phyloP scores from a whole-genome alignment of 1,139 yeast genomes.

The Wickerhamomyces sp. region DNA sequence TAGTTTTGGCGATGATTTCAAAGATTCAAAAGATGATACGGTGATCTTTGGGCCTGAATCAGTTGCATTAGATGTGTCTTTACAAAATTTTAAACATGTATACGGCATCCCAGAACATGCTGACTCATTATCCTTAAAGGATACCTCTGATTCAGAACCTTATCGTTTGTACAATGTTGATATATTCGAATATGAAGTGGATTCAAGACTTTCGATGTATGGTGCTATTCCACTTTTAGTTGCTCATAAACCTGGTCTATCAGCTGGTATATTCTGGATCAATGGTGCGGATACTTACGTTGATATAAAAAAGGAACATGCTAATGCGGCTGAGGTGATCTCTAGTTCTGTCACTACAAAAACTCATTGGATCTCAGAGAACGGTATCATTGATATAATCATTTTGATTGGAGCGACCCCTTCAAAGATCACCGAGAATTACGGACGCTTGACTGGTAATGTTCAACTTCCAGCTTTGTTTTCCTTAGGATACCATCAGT shows the following conservation, averaged over 20 bases:
- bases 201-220: constrained; percentile 85
- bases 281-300: constrained; percentile 91
- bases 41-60: constrained; percentile 89
- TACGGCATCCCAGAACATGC: constrained; percentile 98
- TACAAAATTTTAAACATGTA: constrained; percentile 56
- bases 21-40: constrained; percentile 55
- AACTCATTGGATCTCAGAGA: constrained; percentile 94
- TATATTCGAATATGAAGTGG: constrained; percentile 84
- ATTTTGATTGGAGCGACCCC: constrained; percentile 66
- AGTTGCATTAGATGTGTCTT: constrained; percentile 70
- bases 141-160: constrained; percentile 65
- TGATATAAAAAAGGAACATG: constrained; percentile 49
- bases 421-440: constrained; percentile 51
- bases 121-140: constrained; percentile 66
- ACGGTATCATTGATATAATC: constrained; percentile 75
- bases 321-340: constrained; percentile 6
- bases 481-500: constrained; percentile 89
- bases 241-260: constrained; percentile 53
- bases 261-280: constrained; percentile 86
- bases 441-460: constrained; percentile 72
- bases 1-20: constrained; percentile 56
- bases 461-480: constrained; percentile 74
- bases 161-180: constrained; percentile 90
- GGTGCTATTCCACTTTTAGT: constrained; percentile 89
- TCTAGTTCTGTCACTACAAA: constrained; percentile 23